These are phyloP conservation scores for Eucalyptus globulus DNA, from an alignment of 345 rosid genomes.

Conservation along the genomic window DNA sequence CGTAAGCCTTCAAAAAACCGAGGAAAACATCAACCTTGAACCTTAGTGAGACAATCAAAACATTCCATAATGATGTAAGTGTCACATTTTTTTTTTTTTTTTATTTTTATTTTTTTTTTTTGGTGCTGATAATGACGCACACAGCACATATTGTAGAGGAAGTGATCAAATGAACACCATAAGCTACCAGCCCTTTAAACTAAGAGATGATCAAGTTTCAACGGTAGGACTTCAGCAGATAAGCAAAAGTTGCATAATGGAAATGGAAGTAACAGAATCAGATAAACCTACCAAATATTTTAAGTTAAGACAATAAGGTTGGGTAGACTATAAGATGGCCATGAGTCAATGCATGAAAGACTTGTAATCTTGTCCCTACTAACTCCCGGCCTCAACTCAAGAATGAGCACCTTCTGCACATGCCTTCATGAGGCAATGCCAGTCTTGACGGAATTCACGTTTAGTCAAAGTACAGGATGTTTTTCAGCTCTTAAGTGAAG, in stretches of 20 bases:
- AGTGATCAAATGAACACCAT: background rate
- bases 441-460: background rate
- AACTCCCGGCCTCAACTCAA: background rate
- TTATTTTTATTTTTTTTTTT: background rate
- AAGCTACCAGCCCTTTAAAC: background rate
- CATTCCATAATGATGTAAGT: background rate
- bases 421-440: background rate
- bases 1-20: constrained; percentile 64
- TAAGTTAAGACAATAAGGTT: background rate
- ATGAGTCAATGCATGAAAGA: background rate
- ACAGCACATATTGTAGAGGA: background rate
- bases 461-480: background rate
- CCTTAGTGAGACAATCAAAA: background rate
- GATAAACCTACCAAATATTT: background rate
- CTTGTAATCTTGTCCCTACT: background rate
- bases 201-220: background rate
- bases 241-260: background rate
- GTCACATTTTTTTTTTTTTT: background rate
- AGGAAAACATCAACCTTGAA: background rate
- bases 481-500: background rate
- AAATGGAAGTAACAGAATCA: background rate
- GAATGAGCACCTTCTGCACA: background rate
- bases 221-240: background rate
- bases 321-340: background rate
- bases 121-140: background rate